Conservation (phyloP, 768 basidiomycete species). For the Leccinum truebloodii region DNA sequence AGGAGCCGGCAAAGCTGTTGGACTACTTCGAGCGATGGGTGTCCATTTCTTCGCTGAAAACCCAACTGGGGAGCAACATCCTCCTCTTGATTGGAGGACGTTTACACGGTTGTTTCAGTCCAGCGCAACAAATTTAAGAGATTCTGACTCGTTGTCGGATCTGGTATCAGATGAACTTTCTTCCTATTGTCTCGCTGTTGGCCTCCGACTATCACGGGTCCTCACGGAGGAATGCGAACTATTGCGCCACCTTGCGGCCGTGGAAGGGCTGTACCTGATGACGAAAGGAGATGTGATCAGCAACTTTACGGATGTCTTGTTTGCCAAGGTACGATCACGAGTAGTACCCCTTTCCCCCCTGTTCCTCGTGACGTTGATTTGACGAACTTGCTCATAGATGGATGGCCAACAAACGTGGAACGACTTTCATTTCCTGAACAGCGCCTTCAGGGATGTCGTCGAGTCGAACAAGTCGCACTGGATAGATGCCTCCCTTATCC, state of each 20-base stretch:
- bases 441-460: conserved; percentile 68
- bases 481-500: conserved; percentile 70
- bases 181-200: conserved; percentile 55
- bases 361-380: not conserved
- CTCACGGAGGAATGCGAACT: conserved; percentile 67
- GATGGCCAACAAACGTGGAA: conserved; percentile 70
- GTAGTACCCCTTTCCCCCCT: conserved; percentile 1
- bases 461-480: conserved; percentile 51
- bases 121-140: conserved; percentile 40
- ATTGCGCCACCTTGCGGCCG: conserved; percentile 58
- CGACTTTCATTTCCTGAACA: conserved; percentile 85
- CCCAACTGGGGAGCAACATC: conserved; percentile 19
- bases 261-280: conserved; percentile 77
- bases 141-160: conserved; percentile 60
- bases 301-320: conserved; percentile 71
- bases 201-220: conserved; percentile 53
- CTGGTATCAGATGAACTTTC: conserved; percentile 63
- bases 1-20: conserved; percentile 73
- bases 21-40: conserved; percentile 63
- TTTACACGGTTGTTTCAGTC: conserved; percentile 44
- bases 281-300: conserved; percentile 74
- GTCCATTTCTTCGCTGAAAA: conserved; percentile 20
- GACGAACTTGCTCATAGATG: conserved; percentile 50
- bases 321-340: conserved; percentile 56
- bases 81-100: conserved; percentile 40